These are phyloP conservation scores for Ilyonectria sp. DNA, from an alignment of 2,329 filamentous ascomycete genomes.

Conservation along the genomic window DNA sequence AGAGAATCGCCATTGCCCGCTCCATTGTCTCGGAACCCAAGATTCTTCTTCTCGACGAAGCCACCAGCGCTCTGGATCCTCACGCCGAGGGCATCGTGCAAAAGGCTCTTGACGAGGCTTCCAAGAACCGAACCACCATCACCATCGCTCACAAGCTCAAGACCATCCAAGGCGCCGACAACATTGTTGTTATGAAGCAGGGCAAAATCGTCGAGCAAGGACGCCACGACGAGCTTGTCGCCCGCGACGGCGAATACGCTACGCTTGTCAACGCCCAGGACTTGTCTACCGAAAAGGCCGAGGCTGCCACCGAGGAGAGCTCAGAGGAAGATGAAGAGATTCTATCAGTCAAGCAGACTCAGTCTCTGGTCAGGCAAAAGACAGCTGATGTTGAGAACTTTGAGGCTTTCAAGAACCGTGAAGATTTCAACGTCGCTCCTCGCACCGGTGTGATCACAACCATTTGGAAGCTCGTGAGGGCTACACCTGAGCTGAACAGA, in stretches of 20 bases:
- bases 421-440: not conserved
- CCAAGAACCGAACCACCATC: constrained; percentile 68
- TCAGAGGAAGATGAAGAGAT: not conserved
- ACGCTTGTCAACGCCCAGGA: constrained; percentile 60
- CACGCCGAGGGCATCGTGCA: constrained; percentile 65
- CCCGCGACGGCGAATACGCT: constrained; percentile 61
- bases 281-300: constrained; percentile 30
- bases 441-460: not conserved
- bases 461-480: not conserved
- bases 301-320: not conserved
- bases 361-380: not conserved
- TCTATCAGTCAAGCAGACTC: not conserved
- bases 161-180: constrained; percentile 71
- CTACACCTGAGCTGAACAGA: not conserved
- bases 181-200: constrained; percentile 73
- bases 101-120: constrained; percentile 65
- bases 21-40: constrained; percentile 57
- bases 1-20: constrained; percentile 72
- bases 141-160: constrained; percentile 72
- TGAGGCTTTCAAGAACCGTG: not conserved
- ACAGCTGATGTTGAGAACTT: not conserved
- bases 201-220: constrained; percentile 73
- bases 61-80: constrained; percentile 60
- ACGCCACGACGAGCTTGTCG: constrained; percentile 64
- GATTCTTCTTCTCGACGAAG: constrained; percentile 64